Conservation (phyloP, 768 basidiomycete genomes). For the Termitomyces sp. region DNA sequence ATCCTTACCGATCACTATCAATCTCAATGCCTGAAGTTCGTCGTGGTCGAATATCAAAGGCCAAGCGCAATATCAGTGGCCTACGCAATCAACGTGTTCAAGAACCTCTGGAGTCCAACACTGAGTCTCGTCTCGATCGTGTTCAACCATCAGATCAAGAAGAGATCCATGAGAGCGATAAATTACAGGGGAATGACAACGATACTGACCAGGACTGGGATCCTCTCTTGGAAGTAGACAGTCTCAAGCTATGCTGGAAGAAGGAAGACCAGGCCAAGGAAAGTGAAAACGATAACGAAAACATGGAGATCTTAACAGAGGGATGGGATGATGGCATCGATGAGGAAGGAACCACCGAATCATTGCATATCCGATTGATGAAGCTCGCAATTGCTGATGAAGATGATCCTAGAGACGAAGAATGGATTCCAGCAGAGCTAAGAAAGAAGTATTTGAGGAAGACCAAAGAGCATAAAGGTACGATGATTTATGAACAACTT, state of each 20-base stretch:
- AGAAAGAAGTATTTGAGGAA: constrained; percentile 3
- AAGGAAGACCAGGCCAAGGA: constrained; percentile 4
- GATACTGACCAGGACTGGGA: background rate
- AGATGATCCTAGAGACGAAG: constrained; percentile 11
- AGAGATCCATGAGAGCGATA: background rate
- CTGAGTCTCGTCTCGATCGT: background rate
- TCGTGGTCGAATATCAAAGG: background rate
- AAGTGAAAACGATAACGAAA: background rate
- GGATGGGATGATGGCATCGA: background rate
- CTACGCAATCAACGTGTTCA: background rate
- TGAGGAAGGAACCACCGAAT: background rate
- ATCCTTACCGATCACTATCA: background rate
- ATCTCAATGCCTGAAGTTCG: background rate
- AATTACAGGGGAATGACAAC: background rate
- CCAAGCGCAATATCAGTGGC: background rate
- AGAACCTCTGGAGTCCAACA: background rate
- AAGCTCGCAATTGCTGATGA: constrained; percentile 3
- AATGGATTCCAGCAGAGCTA: constrained; percentile 7
- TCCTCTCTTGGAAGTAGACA: background rate
- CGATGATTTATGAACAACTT: background rate
- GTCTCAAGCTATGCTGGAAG: background rate
- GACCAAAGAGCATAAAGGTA: constrained; percentile 5
- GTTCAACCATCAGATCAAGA: background rate
- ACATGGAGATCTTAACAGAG: background rate
- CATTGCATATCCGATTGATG: background rate